Base-by-base conservation (phyloP, 2,329 filamentous ascomycete genomes). In the Cercospora sp. region DNA sequence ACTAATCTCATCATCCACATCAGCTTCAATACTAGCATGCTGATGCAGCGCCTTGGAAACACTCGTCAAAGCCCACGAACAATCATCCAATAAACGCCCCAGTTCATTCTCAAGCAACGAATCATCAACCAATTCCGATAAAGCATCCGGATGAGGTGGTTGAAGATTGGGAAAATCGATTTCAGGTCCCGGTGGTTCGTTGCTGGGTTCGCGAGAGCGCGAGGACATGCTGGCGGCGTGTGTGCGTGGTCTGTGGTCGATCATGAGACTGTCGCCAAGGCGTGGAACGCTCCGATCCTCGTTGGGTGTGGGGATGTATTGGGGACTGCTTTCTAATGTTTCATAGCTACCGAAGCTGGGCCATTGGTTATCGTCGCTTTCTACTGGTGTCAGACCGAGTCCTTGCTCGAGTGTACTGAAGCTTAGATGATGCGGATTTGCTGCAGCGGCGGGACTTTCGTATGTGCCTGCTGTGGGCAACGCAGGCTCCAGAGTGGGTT, bases 81-180 rank as follows among this genome's bases (percentile, higher is more conserved):
- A 64, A 33, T 74, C 75, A 20, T 72, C 72, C 30, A 79, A 68
- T 58, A 75, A 64, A 9, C 75, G 74, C 23, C 72, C 73, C 8
- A 78, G 63, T 69, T 80, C 78, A 6, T 70, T 69, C 18, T 72
- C 69, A 51, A 79, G 60, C 3, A 77, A 23, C 5, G 70, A 65
- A 7, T 72, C 67, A 66, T 77, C 73, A 7, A 74, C 75, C n/a
- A 73, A 71, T 59, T 79, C 77, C 5, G 65, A 67, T 10, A 80
- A 67, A 8, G 75, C 72, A 12, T 72, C 71, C 8, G 76, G 74
- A 42, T 77, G 73, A 16, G 78, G 77, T 13, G 75, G 72, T 2
- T 71, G 65, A 5, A 74, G 68, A 3, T 65, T 63, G 10, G 77
- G 77, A 30, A 79, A 78, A 7, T 72, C 73, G 63, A 78, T 62